Conservation (phyloP, 2,329 filamentous ascomycete genomes). For the Chrysoporthe cubensis region DNA sequence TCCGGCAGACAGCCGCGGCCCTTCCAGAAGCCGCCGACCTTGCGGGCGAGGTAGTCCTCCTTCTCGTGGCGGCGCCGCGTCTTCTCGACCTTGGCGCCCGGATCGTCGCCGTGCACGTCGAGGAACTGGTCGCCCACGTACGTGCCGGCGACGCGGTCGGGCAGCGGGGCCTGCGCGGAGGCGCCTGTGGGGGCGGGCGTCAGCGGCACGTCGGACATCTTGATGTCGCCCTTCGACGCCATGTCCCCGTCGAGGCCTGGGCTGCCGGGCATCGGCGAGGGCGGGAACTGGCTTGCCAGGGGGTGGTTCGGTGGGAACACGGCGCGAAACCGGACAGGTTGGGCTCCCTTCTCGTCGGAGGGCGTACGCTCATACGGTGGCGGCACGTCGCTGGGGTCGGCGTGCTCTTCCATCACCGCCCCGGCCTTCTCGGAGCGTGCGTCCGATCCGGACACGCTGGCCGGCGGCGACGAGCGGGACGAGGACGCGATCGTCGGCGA, state of each 20-base stretch:
- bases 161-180: slow-evolving; percentile 40
- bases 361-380: slow-evolving; percentile 58
- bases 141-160: slow-evolving; percentile 49
- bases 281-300: slow-evolving; percentile 51
- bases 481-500: slow-evolving; percentile 35
- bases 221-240: slow-evolving; percentile 61
- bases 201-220: slow-evolving; percentile 62
- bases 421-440: slow-evolving; percentile 43
- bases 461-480: slow-evolving; percentile 34
- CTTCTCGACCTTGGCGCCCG: slow-evolving; percentile 51
- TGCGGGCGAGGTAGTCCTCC: slow-evolving; percentile 64
- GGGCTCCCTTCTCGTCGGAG: slow-evolving; percentile 44
- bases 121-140: slow-evolving; percentile 50
- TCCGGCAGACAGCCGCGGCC: slow-evolving; percentile 66
- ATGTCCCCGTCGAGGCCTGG: slow-evolving; percentile 66
- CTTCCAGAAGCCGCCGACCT: slow-evolving; percentile 65
- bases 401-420: slow-evolving; percentile 45
- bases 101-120: slow-evolving; percentile 42
- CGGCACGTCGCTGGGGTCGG: slow-evolving; percentile 46
- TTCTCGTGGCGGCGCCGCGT: slow-evolving; percentile 64
- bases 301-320: slow-evolving; percentile 61
- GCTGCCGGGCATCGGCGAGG: slow-evolving; percentile 65
- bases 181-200: slow-evolving; percentile 43
- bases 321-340: slow-evolving; percentile 56
- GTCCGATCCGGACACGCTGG: slow-evolving; percentile 30